Evolutionary conservation across 441 rosid species (phyloP).

Genomic region (Pelargonium australe): DNA sequence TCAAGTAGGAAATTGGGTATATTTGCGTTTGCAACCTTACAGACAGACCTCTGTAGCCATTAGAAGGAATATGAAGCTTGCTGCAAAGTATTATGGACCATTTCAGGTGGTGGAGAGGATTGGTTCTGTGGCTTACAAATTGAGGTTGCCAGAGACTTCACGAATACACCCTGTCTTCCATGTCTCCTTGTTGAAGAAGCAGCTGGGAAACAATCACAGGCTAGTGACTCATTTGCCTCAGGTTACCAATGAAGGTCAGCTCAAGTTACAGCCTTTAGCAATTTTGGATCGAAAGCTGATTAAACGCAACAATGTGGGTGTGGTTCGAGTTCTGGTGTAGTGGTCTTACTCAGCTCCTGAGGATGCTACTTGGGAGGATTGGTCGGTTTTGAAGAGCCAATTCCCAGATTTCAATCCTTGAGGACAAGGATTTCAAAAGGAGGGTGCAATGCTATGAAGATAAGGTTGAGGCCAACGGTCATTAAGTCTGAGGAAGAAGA

Average conservation of each 20-base stretch:
- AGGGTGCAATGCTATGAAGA: neutral
- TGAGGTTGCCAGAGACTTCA: neutral
- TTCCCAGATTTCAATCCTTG: neutral
- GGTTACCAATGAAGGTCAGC: neutral
- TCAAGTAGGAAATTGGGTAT: neutral
- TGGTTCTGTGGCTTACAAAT: neutral
- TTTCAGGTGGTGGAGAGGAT: neutral
- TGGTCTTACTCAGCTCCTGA: no score
- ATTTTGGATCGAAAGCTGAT: no score
- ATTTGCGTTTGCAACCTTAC: neutral
- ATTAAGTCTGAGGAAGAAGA: no score
- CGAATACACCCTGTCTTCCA: neutral
- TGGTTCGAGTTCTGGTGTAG: no score
- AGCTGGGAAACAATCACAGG: neutral
- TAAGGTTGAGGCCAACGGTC: no score
- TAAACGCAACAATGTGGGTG: no score
- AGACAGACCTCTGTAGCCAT: neutral
- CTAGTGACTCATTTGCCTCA: neutral
- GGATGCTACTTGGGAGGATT: neutral
- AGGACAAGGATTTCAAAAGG: neutral
- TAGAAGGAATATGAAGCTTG: neutral
- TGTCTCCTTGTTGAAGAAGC: neutral
- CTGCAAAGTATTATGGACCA: constrained; percentile 1
- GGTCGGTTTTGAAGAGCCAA: neutral
- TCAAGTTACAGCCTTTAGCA: neutral